A percentile compares a stretch with the other conserved stretches of the same genome.
Conservation (phyloP, 495 filamentous ascomycete species). For the Hyaloscypha bicolor region DNA sequence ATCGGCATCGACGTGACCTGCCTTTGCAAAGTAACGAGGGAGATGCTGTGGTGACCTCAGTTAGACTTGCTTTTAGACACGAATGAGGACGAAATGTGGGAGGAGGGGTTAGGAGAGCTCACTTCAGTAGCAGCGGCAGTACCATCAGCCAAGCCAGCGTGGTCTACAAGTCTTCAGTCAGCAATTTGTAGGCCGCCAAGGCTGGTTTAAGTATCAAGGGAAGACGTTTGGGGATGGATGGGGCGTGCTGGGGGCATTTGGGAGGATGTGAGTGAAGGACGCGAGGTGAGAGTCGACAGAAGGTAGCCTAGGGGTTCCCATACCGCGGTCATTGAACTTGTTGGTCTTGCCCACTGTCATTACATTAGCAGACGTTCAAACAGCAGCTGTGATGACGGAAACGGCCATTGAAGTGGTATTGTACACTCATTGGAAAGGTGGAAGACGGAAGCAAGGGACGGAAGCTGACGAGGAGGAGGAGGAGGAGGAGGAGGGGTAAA, state of each 20-base stretch:
- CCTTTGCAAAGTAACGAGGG: constrained; percentile 91
- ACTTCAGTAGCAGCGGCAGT: constrained; percentile 49
- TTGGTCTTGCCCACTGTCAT: constrained; percentile 52
- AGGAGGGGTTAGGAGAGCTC: constrained; percentile 2
- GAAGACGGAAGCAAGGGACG: constrained; percentile 5
- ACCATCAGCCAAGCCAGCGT: constrained; percentile 67
- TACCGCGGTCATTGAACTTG: constrained; percentile 81
- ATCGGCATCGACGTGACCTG: constrained; percentile 76
- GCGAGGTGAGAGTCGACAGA: not conserved
- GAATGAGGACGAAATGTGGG: constrained; percentile 21
- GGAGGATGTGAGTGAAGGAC: not conserved
- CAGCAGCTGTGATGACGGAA: not conserved
- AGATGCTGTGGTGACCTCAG: constrained; percentile 57
- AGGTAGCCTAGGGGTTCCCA: not conserved
- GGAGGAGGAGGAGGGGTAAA: not conserved
- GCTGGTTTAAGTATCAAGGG: not conserved
- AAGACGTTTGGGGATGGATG: not conserved
- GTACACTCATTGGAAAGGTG: constrained; percentile 14
- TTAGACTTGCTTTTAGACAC: constrained; percentile 9
- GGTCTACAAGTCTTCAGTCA: constrained; percentile 42
- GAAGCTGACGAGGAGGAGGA: not conserved
- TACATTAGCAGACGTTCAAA: constrained; percentile 61
- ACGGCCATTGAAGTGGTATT: constrained; percentile 11
- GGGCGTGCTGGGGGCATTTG: not conserved
- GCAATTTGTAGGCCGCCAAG: not conserved